Evolutionary conservation across 352 stramenopile genomes (phyloP).

Genomic region (Phytophthora colocasiae): DNA sequence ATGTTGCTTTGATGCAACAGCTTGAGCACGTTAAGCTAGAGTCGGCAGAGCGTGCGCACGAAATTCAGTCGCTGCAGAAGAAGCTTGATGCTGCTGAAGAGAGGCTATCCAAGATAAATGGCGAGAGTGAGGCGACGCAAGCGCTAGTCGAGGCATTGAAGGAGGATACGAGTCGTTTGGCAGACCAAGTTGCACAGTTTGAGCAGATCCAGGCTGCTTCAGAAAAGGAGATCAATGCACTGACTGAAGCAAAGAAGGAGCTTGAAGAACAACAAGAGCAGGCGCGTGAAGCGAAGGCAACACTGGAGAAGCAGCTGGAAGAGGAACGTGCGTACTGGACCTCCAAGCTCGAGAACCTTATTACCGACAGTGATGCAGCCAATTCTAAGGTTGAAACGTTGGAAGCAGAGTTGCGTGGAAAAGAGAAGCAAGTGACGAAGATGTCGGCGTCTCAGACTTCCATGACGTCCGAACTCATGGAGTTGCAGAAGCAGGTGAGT

Average conservation of each 20-base stretch:
- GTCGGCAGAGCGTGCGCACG: conserved; percentile 54
- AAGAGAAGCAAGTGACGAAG: conserved; percentile 76
- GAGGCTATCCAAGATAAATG: conserved; percentile 25
- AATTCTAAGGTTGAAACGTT: conserved; percentile 52
- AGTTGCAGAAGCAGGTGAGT: conserved; percentile 65
- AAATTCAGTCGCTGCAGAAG: conserved; percentile 53
- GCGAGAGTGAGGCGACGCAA: conserved; percentile 25
- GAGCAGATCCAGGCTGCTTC: conserved; percentile 32
- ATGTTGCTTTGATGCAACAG: conserved; percentile 56
- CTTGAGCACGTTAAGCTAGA: conserved; percentile 70
- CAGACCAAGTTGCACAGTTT: conserved; percentile 39
- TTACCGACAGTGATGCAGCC: conserved; percentile 61
- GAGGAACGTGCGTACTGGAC: conserved; percentile 78
- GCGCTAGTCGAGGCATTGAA: conserved; percentile 44
- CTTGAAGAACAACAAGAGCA: conserved; percentile 41
- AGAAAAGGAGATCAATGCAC: conserved; percentile 34
- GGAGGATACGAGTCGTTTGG: conserved; percentile 41
- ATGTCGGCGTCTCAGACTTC: conserved; percentile 66
- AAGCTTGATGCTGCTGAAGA: conserved; percentile 36
- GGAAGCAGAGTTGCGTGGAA: conserved; percentile 51
- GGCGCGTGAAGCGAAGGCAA: conserved; percentile 22
- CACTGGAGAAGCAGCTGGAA: conserved; percentile 50
- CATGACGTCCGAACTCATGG: conserved; percentile 68
- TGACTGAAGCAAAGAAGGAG: conserved; percentile 31
- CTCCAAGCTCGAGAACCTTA: conserved; percentile 69